A percentile compares a stretch with the other conserved stretches of the same genome.
Evolutionary conservation across 2,329 filamentous ascomycete species (phyloP).

Genomic region (Ceratocystiopsis minuta): DNA sequence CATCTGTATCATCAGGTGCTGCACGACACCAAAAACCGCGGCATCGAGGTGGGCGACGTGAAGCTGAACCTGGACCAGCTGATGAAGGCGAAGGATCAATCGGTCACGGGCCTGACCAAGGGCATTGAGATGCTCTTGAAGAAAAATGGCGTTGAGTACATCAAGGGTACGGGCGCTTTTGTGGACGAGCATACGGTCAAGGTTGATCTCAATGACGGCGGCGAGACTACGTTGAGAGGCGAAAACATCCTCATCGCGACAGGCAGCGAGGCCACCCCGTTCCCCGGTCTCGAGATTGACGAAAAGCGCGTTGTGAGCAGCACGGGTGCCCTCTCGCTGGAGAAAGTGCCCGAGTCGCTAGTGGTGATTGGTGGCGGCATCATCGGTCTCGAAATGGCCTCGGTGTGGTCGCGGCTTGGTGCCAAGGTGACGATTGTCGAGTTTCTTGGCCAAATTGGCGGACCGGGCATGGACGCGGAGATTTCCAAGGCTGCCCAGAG

Average conservation of each 20-base stretch:
- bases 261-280: conserved; percentile 85
- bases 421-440: conserved; percentile 94
- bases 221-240: conserved; percentile 67
- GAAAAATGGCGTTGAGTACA: conserved; percentile 97
- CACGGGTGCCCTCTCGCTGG: conserved; percentile 79
- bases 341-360: conserved; percentile 90
- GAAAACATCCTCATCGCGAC: conserved; percentile 99
- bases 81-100: conserved; percentile 97
- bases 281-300: conserved; percentile 88
- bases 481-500: conserved; percentile 85
- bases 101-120: conserved; percentile 78
- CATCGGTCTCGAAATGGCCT: conserved; percentile 96
- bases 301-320: conserved; percentile 96
- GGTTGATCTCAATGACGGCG: conserved; percentile 77
- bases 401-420: conserved; percentile 90
- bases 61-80: conserved; percentile 88
- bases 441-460: conserved; percentile 89
- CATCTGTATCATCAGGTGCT: conserved; percentile 94
- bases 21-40: conserved; percentile 91
- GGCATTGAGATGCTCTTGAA: conserved; percentile 96
- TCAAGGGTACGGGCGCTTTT: conserved; percentile 84
- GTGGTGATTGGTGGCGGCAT: conserved; percentile 96
- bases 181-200: conserved; percentile 80
- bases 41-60: conserved; percentile 93
- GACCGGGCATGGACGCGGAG: conserved; percentile 91